Percentiles rank a stretch among this genome's conserved stretches.
phyloP scores from a whole-genome alignment of 2,329 filamentous ascomycete genomes.

The Phymatotrichopsis omnivora region DNA sequence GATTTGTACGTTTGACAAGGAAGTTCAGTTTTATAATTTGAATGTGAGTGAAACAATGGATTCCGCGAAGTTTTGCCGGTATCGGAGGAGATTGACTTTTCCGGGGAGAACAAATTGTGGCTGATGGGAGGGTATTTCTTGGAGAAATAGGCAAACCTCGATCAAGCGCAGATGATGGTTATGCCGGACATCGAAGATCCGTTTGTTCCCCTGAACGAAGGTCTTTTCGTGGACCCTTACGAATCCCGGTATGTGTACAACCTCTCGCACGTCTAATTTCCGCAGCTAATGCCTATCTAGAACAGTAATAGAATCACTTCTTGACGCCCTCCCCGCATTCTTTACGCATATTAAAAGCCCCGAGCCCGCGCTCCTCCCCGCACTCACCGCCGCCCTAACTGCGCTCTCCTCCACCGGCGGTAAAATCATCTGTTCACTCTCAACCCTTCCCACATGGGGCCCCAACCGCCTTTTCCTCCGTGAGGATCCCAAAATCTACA shows the following conservation, averaged over 20 bases:
- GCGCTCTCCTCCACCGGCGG: conserved; percentile 79
- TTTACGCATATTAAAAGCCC: conserved; percentile 83
- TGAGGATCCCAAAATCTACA: conserved; percentile 77
- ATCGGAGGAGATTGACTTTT: not conserved
- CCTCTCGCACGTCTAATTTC: not conserved
- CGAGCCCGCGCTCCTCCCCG: conserved; percentile 76
- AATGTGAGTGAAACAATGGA: conserved; percentile 54
- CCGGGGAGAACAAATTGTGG: not conserved
- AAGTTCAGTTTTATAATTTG: conserved; percentile 96
- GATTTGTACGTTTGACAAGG: conserved; percentile 91
- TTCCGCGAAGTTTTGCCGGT: too few relatives aligned
- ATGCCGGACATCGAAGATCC: conserved; percentile 97
- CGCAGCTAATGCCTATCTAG: conserved; percentile 33
- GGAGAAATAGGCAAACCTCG: conserved; percentile 52
- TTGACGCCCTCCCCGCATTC: conserved; percentile 71
- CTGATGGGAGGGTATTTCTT: conserved; percentile 9
- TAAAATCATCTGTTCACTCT: conserved; percentile 80
- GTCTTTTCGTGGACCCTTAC: conserved; percentile 87
- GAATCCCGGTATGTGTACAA: conserved; percentile 60
- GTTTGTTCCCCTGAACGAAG: conserved; percentile 83
- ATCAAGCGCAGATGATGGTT: conserved; percentile 93
- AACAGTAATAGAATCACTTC: conserved; percentile 74
- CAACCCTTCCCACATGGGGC: conserved; percentile 83
- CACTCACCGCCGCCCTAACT: conserved; percentile 71
- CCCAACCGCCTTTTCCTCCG: conserved; percentile 75